Evolutionary conservation across 208 protist genomes (phyloP).

Genomic region (Angomonas ambiguus): DNA sequence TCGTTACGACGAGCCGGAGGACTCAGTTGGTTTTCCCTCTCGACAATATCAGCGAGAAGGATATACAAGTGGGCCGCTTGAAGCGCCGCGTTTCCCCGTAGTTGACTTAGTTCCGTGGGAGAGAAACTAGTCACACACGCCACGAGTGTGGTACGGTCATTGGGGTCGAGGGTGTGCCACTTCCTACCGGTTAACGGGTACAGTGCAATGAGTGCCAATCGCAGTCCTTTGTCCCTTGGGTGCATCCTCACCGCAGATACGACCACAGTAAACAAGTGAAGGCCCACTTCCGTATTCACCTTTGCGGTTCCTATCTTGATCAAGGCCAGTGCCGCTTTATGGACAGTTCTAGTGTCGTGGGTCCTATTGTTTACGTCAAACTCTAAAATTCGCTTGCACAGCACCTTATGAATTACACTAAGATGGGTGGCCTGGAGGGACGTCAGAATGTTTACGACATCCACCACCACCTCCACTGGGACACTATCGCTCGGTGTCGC

Average conservation of each 20-base stretch:
- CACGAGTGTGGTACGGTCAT: neutral
- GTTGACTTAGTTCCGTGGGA: neutral
- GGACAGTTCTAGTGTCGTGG: slow-evolving; percentile 22
- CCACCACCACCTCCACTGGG: slow-evolving; percentile 26
- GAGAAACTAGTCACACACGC: neutral
- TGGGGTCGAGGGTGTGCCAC: neutral
- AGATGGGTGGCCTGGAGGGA: slow-evolving; percentile 35
- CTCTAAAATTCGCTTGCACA: slow-evolving; percentile 45
- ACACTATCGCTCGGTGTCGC: slow-evolving; percentile 26
- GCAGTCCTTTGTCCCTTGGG: slow-evolving; percentile 27
- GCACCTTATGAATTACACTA: slow-evolving; percentile 36
- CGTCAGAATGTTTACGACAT: slow-evolving; percentile 39
- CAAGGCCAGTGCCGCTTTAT: slow-evolving; percentile 55
- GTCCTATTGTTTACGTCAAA: slow-evolving; percentile 6
- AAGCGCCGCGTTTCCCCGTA: neutral
- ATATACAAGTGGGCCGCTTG: slow-evolving; percentile 8
- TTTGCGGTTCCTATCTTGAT: slow-evolving; percentile 38
- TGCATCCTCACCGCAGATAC: neutral
- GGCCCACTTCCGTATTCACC: neutral
- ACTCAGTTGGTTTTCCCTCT: no score
- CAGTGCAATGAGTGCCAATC: slow-evolving; percentile 43
- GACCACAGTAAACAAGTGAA: neutral
- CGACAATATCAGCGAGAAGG: neutral
- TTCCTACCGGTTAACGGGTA: slow-evolving; percentile 26
- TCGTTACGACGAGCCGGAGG: no score